Base-by-base conservation (phyloP, 768 basidiomycete species). In the Russula griseocarnosa region DNA sequence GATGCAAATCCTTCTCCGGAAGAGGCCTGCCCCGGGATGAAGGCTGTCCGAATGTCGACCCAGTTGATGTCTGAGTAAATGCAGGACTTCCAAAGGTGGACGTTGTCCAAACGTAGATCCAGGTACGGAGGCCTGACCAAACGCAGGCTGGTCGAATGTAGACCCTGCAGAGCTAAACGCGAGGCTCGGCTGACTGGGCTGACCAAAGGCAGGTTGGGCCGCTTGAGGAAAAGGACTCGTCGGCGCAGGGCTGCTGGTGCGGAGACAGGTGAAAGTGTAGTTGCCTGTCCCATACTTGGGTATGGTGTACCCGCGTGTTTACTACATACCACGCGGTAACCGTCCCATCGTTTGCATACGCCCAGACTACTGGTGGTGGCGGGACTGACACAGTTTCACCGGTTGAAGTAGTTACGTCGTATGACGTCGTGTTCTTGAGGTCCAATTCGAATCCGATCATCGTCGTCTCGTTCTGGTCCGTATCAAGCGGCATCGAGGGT, bases 271-370 rank as follows among this genome's bases (percentile, higher is more conserved):
- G 67, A 61, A 18, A 54, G 40, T n/a, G 55, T 46, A 18, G 63
- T 22, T 2, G 54, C 42, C 50, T 60, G 58, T 14, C 69, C 70
- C 79, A 90, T 83, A 32, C 83, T 83, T 47, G 78, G 75, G 70
- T 90, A 92, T 9, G 80, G 76, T 20, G 68, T 73, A 1, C 77
- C 79, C 79, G 81, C 9, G 78, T 75, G 70, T 87, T 83, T 42
- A 88, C 81, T 24, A 88, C 70, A 71, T 85, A 78, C 89, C 90
- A 93, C 4, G 79, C 90, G 54, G 85, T 81, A 26, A 93, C 60
- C 0, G 89, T 88, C 22, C 90, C 90, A 70, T 93, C 90, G 59
- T 85, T 90, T 13, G 88, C 79, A 73, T 89, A 92, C 3, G 83
- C 86, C 71, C 85, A 91, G 73, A 91, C 74, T 60, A 90, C 77